A percentile compares a stretch with the other conserved stretches of the same genome.
phyloP scores from a whole-genome alignment of 2,329 filamentous ascomycete species.

The Penicillium expansum region DNA sequence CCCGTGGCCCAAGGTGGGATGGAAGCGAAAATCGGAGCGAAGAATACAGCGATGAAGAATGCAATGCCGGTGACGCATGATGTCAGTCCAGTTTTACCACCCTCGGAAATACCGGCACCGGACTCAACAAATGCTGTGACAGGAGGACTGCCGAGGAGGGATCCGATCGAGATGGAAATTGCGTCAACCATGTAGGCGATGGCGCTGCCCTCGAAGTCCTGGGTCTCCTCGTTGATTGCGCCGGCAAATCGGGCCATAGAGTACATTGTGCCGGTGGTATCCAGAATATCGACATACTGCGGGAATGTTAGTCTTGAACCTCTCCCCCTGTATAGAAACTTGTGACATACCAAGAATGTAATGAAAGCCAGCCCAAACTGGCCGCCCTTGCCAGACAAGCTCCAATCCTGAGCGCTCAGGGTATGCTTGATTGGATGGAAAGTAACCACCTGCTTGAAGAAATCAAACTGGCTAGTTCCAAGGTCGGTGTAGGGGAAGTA shows the following conservation, averaged over 20 bases:
- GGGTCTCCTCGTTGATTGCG: slow-evolving; percentile 74
- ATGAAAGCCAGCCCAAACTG: slow-evolving; percentile 82
- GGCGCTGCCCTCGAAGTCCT: slow-evolving; percentile 83
- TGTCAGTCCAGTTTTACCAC: slow-evolving; percentile 80
- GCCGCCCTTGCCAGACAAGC: slow-evolving; percentile 64
- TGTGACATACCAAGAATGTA: slow-evolving; percentile 62
- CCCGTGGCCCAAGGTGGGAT: slow-evolving; percentile 89
- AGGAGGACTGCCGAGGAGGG: slow-evolving; percentile 72
- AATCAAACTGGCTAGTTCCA: slow-evolving; percentile 72
- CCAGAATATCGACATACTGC: slow-evolving; percentile 79
- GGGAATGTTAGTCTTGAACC: neutral
- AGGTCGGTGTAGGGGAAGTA: slow-evolving; percentile 72
- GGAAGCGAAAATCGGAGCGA: slow-evolving; percentile 84
- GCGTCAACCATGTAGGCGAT: slow-evolving; percentile 81
- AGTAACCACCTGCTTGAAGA: slow-evolving; percentile 83
- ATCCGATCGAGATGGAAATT: slow-evolving; percentile 73
- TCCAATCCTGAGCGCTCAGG: slow-evolving; percentile 71
- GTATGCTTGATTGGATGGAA: slow-evolving; percentile 74
- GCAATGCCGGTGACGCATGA: slow-evolving; percentile 74
- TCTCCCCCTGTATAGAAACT: neutral
- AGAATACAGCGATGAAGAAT: slow-evolving; percentile 86
- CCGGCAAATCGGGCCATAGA: slow-evolving; percentile 84
- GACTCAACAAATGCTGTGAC: slow-evolving; percentile 86
- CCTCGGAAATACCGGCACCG: slow-evolving; percentile 86
- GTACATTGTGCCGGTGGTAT: slow-evolving; percentile 82